Evolutionary conservation across 202 grass and related monocot species (phyloP).

Genomic region (Carex arenaria): DNA sequence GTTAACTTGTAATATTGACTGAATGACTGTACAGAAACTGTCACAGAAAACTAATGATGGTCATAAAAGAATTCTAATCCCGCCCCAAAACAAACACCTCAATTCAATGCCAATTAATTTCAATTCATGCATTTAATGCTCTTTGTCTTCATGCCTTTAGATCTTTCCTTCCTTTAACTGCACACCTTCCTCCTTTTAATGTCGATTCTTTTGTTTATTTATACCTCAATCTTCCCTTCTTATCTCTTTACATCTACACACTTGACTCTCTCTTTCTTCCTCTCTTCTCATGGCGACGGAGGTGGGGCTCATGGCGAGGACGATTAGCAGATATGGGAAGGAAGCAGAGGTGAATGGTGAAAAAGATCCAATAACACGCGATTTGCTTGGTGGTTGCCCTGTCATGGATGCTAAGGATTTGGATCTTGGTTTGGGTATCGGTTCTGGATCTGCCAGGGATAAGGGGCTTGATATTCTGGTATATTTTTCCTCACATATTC

Average conservation of each 20-base stretch:
- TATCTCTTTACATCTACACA: conserved; percentile 5
- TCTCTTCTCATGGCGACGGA: conserved; percentile 21
- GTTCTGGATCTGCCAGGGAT: neutral
- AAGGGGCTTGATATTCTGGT: conserved; percentile 15
- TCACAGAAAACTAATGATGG: neutral
- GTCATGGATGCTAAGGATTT: conserved; percentile 18
- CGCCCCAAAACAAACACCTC: conserved; percentile 22
- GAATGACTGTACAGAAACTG: neutral
- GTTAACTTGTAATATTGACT: neutral
- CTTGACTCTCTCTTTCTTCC: neutral
- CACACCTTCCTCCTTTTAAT: conserved; percentile 10
- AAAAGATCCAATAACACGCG: conserved; percentile 23
- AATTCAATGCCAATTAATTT: conserved; percentile 23
- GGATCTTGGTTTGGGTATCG: conserved; percentile 28
- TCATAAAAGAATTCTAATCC: conserved; percentile 14
- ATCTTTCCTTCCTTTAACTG: conserved; percentile 21
- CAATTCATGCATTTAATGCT: conserved; percentile 20
- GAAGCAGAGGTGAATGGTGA: neutral
- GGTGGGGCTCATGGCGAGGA: conserved; percentile 11
- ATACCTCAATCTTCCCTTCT: conserved; percentile 19
- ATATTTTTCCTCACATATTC: neutral
- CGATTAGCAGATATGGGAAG: conserved; percentile 23
- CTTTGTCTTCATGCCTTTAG: conserved; percentile 27
- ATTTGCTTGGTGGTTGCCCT: conserved; percentile 22
- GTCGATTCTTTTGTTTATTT: conserved; percentile 9